Conservation (phyloP, 2,329 filamentous ascomycete species). For the Hortaea sp. region DNA sequence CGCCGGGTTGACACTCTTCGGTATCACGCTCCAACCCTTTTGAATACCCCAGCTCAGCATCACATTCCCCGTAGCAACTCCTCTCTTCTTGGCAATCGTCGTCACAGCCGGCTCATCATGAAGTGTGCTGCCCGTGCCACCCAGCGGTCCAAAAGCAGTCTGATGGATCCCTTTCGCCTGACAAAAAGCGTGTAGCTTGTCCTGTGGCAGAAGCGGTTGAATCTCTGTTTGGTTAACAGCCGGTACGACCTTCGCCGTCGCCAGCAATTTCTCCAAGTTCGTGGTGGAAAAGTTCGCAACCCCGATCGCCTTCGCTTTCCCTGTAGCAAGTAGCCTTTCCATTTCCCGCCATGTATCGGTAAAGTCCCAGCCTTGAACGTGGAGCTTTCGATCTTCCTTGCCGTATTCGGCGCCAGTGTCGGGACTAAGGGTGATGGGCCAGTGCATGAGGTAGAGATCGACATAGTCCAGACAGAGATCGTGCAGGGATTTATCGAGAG, state of each 20-base stretch:
- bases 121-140: constrained; percentile 6
- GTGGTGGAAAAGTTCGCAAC: constrained; percentile 10
- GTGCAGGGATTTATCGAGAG: constrained; percentile 26
- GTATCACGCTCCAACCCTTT: constrained; percentile 3
- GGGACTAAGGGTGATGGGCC: constrained; percentile 17
- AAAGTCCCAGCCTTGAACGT: constrained; percentile 10
- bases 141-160: constrained; percentile 8
- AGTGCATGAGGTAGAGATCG: neutral
- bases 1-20: constrained; percentile 6
- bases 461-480: constrained; percentile 26
- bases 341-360: constrained; percentile 8
- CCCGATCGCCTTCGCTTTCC: constrained; percentile 12
- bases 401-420: constrained; percentile 28
- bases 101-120: constrained; percentile 7
- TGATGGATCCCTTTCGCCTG: constrained; percentile 8
- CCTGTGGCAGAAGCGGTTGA: constrained; percentile 8
- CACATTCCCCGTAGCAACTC: constrained; percentile 4
- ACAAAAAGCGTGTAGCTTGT: constrained; percentile 6
- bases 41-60: constrained; percentile 5
- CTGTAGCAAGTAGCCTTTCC: constrained; percentile 11
- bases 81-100: constrained; percentile 5
- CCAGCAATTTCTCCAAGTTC: constrained; percentile 8
- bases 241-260: constrained; percentile 6
- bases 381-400: constrained; percentile 4
- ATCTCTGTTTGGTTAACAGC: constrained; percentile 11